Base-by-base conservation (phyloP, 2,329 filamentous ascomycete genomes). In the Fonsecaea monophora region DNA sequence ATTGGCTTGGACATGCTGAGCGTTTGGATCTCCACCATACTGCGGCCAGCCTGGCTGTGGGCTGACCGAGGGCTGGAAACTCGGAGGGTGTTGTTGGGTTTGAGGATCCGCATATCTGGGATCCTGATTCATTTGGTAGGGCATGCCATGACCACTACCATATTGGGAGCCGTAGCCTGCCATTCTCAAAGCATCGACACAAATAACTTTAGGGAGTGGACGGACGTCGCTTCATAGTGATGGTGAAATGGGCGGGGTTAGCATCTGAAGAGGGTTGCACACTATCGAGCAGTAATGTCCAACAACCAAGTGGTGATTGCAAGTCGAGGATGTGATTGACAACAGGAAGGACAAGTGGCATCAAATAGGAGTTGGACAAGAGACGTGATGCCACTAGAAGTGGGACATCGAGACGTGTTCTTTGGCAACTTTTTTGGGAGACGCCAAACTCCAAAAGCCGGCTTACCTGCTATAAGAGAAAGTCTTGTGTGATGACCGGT, bases 81-180 rank as follows among this genome's bases (percentile, higher is more conserved):
- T 42, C 55, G 68, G 54, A 45, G 63, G 56, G 34, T 56, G 34
- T 56, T 68, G 61, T 30, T 70, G 67, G 50, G 61, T 50, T 59
- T 65, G 57, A 45, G 69, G 69, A 30, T 68, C 60, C 10, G 54
- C 40, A 56, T 62, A 70, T 64, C 68, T 65, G 13, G 70, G 69
- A 45, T 71, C 68, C 57, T 65, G 69, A 56, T 64, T 62, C 18
- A 55, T 61, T 32, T 66, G 65, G 53, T 64, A 62, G n/a, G 66
- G 57, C 61, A 68, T 66, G 45, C 64, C 68, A 50, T 65, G 9
- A 15, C 67, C 63, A 54, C 64, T 59, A 30, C 65, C 70, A 53
- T 71, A 69, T 25, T 65, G 65, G 42, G 65, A 55, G 30, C 67
- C 69, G 57, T 71, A 72, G 53, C 67, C 60, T 35, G 70, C 65